Percentiles rank a stretch among this genome's conserved stretches.
Evolutionary conservation across 2,329 filamentous ascomycete species (phyloP).

Genomic region (Fusarium sp.): DNA sequence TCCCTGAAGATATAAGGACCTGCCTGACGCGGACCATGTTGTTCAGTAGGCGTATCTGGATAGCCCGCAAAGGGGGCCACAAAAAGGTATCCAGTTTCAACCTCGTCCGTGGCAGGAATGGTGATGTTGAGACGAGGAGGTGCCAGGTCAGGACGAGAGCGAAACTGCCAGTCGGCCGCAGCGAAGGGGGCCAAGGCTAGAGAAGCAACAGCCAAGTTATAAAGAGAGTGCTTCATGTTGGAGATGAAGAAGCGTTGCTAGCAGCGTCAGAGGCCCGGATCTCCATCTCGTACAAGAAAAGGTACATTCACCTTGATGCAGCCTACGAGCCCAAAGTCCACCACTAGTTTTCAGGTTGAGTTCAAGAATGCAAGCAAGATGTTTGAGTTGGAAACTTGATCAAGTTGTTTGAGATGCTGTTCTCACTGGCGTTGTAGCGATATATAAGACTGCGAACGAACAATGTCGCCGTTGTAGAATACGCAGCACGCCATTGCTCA

Average conservation of each 20-base stretch:
- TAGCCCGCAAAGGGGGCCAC: slow-evolving; percentile 54
- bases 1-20: slow-evolving; percentile 68
- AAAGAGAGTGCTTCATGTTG: slow-evolving; percentile 24
- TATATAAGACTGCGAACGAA: neutral
- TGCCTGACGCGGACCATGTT: slow-evolving; percentile 62
- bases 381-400: neutral
- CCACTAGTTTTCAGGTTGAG: slow-evolving; percentile 3
- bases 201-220: slow-evolving; percentile 7
- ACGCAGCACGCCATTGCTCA: slow-evolving; percentile 14
- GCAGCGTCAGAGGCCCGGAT: slow-evolving; percentile 34
- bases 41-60: slow-evolving; percentile 51
- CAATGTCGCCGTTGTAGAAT: neutral
- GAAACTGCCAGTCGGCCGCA: slow-evolving; percentile 3
- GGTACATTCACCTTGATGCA: slow-evolving; percentile 41
- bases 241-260: slow-evolving; percentile 19
- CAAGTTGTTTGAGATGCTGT: neutral
- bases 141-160: slow-evolving; percentile 44
- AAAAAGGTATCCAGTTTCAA: slow-evolving; percentile 59
- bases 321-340: slow-evolving; percentile 34
- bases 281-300: slow-evolving; percentile 33
- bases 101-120: slow-evolving; percentile 54
- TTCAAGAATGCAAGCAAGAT: neutral
- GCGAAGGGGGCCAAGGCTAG: slow-evolving; percentile 7
- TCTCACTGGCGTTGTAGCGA: neutral
- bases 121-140: slow-evolving; percentile 56